Evolutionary conservation across 2,329 filamentous ascomycete species (phyloP).

Genomic region (Zymoseptoria brevis): DNA sequence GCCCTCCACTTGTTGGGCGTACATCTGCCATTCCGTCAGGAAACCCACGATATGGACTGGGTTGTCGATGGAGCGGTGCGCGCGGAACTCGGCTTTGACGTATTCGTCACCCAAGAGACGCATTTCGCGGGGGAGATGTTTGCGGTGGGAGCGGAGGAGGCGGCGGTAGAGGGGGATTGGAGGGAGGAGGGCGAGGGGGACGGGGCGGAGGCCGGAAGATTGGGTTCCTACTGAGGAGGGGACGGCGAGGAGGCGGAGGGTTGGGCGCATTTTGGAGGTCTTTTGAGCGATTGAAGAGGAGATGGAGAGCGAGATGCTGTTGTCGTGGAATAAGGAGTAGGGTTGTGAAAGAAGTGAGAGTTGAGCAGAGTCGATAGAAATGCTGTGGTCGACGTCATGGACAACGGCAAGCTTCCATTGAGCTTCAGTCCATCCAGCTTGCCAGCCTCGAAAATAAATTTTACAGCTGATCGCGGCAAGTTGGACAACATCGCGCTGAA

Average conservation of each 20-base stretch:
- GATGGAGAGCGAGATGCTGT: not conserved
- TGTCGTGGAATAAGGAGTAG: not conserved
- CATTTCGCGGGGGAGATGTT: conserved; percentile 63
- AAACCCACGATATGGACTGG: conserved; percentile 92
- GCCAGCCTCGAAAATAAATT: too few relatives aligned
- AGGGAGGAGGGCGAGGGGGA: conserved; percentile 65
- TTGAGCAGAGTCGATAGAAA: too few relatives aligned
- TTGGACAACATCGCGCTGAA: too few relatives aligned
- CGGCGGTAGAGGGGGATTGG: conserved; percentile 86
- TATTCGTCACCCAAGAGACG: conserved; percentile 85
- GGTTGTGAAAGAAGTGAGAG: too few relatives aligned
- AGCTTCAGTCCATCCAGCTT: too few relatives aligned
- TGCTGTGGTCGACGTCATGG: conserved; percentile 1
- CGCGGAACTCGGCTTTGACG: conserved; percentile 83
- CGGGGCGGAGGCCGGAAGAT: conserved; percentile 26
- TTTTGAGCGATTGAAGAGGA: not conserved
- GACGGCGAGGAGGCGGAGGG: conserved; percentile 25
- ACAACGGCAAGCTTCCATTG: not conserved
- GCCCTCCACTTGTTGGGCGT: conserved; percentile 86
- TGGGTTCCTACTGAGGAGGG: conserved; percentile 27
- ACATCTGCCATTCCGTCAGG: conserved; percentile 91
- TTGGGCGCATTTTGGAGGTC: conserved; percentile 15
- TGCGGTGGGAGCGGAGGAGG: conserved; percentile 77
- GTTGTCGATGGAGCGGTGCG: conserved; percentile 77
- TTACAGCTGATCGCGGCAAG: too few relatives aligned